Percentiles rank a stretch among this genome's conserved stretches.
phyloP scores from a whole-genome alignment of 768 basidiomycete species.

The Collybiopsis confluens region DNA sequence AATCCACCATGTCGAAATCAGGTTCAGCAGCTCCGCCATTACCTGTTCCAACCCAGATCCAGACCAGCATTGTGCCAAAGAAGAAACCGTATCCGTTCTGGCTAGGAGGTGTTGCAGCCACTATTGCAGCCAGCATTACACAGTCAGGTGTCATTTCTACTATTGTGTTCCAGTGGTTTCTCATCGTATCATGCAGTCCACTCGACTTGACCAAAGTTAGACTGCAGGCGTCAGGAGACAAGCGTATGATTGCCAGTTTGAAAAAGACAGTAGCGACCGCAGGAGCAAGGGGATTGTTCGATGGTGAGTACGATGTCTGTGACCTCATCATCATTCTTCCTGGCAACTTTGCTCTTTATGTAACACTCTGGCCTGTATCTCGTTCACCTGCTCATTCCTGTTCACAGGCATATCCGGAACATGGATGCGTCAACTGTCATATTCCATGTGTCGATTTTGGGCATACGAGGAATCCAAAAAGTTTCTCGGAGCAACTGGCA shows the following conservation, averaged over 20 bases:
- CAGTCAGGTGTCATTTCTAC: too few relatives aligned
- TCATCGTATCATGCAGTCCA: slow-evolving; percentile 45
- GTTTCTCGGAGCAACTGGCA: slow-evolving; percentile 58
- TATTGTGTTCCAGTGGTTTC: too few relatives aligned
- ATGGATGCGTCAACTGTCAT: slow-evolving; percentile 89
- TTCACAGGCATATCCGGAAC: slow-evolving; percentile 87
- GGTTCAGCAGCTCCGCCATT: too few relatives aligned
- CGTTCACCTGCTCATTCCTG: slow-evolving; percentile 35
- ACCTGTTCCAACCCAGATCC: too few relatives aligned
- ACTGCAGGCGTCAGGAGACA: slow-evolving; percentile 88
- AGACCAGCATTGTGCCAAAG: slow-evolving; percentile 3
- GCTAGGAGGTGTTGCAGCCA: slow-evolving; percentile 82
- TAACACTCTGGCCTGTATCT: too few relatives aligned
- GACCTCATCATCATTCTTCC: slow-evolving; percentile 36
- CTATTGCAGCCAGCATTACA: slow-evolving; percentile 84
- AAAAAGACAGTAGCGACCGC: slow-evolving; percentile 79
- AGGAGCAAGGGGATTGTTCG: slow-evolving; percentile 37
- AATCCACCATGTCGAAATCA: too few relatives aligned
- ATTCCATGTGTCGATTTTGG: slow-evolving; percentile 91
- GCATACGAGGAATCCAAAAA: slow-evolving; percentile 91
- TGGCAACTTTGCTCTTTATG: slow-evolving; percentile 21
- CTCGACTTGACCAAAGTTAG: slow-evolving; percentile 90
- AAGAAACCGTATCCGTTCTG: slow-evolving; percentile 85
- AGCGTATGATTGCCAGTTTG: slow-evolving; percentile 81
- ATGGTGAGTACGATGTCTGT: slow-evolving; percentile 4